A percentile compares a stretch with the other conserved stretches of the same genome.
These are phyloP conservation scores for Geosmithia morbida DNA, from an alignment of 2,329 filamentous ascomycete species.

Conservation along the genomic window DNA sequence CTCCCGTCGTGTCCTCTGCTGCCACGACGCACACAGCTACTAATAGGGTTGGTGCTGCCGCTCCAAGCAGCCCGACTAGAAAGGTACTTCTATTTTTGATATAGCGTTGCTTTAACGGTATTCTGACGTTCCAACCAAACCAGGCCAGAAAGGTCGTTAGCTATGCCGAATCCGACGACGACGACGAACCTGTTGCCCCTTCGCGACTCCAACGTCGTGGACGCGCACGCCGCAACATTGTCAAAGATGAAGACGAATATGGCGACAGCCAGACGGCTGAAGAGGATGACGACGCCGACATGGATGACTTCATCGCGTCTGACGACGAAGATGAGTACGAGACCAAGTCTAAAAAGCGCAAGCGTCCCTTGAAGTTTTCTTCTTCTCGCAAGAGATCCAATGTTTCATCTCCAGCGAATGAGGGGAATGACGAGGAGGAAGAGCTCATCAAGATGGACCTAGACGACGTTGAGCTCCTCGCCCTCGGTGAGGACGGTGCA, in stretches of 20 bases:
- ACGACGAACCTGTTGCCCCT: conserved; percentile 54
- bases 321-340: conserved; percentile 66
- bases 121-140: background rate
- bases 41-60: conserved; percentile 23
- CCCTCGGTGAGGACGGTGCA: conserved; percentile 34
- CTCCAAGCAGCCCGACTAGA: conserved; percentile 58
- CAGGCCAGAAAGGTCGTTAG: conserved; percentile 47
- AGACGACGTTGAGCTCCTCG: conserved; percentile 24
- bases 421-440: background rate
- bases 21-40: conserved; percentile 5
- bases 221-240: conserved; percentile 36
- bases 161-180: conserved; percentile 77
- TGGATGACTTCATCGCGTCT: conserved; percentile 77
- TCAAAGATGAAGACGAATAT: conserved; percentile 56
- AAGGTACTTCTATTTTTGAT: conserved; percentile 40
- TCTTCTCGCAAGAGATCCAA: conserved; percentile 49
- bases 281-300: conserved; percentile 53
- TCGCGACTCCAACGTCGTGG: conserved; percentile 22
- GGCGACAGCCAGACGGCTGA: conserved; percentile 54
- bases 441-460: conserved; percentile 5
- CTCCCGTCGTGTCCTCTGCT: conserved; percentile 17
- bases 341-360: conserved; percentile 54
- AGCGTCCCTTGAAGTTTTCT: conserved; percentile 42
- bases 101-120: background rate
- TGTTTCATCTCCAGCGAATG: conserved; percentile 22